Conservation (phyloP, 208 protist genomes). For the Leishmania guyanensis region DNA sequence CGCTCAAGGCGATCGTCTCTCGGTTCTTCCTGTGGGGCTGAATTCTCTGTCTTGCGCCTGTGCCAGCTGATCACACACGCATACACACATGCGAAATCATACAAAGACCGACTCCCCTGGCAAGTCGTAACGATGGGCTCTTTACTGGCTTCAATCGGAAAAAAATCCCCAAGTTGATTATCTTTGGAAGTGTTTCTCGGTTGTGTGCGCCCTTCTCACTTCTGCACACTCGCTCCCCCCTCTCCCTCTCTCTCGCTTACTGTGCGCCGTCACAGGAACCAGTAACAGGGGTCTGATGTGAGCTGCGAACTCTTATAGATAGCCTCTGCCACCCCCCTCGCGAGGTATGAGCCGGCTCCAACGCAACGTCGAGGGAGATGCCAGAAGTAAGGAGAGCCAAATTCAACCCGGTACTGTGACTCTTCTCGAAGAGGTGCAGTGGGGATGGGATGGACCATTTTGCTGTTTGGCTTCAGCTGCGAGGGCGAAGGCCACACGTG, state of each 20-base stretch:
- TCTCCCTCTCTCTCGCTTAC: not conserved
- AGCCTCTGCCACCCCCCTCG: not conserved
- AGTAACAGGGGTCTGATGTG: not conserved
- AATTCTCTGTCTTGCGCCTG: not conserved
- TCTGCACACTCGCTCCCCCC: not conserved
- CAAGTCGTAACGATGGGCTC: not conserved
- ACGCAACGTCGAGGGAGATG: not conserved
- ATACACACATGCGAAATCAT: not conserved
- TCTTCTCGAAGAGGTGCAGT: constrained; percentile 38
- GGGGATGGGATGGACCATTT: constrained; percentile 24
- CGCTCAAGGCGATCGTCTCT: not conserved
- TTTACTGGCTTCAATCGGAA: too few relatives aligned
- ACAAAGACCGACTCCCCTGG: not conserved
- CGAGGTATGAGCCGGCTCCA: not conserved
- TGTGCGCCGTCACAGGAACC: not conserved
- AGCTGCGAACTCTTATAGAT: not conserved
- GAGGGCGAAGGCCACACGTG: constrained; percentile 50
- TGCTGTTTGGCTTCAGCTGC: constrained; percentile 44
- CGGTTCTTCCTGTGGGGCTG: not conserved
- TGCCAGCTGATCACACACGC: not conserved
- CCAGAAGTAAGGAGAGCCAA: not conserved
- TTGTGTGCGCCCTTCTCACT: too few relatives aligned
- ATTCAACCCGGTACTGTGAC: constrained; percentile 37
- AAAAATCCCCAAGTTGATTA: not conserved
- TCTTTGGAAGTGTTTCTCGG: not conserved